phyloP scores from a whole-genome alignment of 2,329 filamentous ascomycete genomes.

The Fusarium anguioides region DNA sequence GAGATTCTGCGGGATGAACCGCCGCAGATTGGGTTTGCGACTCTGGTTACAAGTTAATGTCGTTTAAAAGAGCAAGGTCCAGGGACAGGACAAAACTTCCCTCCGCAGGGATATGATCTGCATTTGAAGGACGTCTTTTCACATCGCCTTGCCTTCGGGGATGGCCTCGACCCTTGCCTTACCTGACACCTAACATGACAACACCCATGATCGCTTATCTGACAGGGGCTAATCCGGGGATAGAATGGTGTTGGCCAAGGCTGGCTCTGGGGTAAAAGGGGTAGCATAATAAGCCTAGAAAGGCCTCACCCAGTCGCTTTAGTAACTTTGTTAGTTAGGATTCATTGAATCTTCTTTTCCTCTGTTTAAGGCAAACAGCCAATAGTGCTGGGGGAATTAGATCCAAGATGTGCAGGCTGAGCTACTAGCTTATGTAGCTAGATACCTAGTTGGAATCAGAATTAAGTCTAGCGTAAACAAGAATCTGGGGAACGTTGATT shows the following conservation, averaged over 20 bases:
- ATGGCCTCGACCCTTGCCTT: background rate
- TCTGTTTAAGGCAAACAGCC: too few relatives aligned
- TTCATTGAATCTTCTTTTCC: too few relatives aligned
- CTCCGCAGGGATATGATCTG: conserved; percentile 28
- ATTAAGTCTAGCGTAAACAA: background rate
- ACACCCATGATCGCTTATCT: background rate
- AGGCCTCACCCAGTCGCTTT: too few relatives aligned
- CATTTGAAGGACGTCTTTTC: conserved; percentile 28
- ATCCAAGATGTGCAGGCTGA: too few relatives aligned
- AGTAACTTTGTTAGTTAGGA: too few relatives aligned
- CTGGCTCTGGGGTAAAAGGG: conserved; percentile 27
- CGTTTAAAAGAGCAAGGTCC: conserved; percentile 2
- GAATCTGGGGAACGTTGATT: background rate
- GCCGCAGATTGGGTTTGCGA: background rate
- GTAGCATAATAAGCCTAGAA: too few relatives aligned
- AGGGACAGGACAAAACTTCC: conserved; percentile 6
- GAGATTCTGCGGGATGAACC: background rate
- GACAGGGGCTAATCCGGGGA: background rate
- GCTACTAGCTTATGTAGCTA: too few relatives aligned
- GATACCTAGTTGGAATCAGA: too few relatives aligned
- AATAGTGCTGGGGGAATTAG: too few relatives aligned
- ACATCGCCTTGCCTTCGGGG: background rate
- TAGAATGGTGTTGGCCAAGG: background rate
- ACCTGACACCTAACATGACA: too few relatives aligned
- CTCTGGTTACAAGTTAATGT: conserved; percentile 2